These are phyloP conservation scores for Pseudocercospora fijiensis DNA, from an alignment of 2,329 filamentous ascomycete species.

Conservation along the genomic window DNA sequence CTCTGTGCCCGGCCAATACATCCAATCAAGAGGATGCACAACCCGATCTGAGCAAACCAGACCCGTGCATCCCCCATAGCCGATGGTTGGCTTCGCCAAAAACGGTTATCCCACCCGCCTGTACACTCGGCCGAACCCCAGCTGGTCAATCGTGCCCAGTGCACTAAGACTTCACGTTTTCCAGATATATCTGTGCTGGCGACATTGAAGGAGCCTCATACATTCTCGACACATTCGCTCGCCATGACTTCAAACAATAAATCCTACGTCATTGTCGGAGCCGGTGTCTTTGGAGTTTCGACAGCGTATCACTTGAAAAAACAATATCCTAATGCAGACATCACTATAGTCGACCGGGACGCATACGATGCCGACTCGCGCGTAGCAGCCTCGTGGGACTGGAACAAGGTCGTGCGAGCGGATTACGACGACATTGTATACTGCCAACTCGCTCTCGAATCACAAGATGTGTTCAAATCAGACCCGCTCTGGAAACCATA, in stretches of 20 bases:
- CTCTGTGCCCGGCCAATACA: not conserved
- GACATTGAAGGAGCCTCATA: not conserved
- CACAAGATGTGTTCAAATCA: constrained; percentile 60
- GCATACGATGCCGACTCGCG: constrained; percentile 36
- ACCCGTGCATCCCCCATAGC: constrained; percentile 6
- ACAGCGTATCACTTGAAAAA: constrained; percentile 53
- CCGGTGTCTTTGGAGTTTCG: constrained; percentile 55
- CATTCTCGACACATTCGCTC: not conserved
- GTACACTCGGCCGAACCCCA: not conserved
- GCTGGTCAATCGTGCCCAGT: not conserved
- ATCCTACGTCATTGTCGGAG: constrained; percentile 39
- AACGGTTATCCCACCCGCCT: constrained; percentile 5
- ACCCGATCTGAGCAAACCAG: not conserved
- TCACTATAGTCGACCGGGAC: constrained; percentile 44
- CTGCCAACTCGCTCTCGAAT: constrained; percentile 63
- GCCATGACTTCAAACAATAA: constrained; percentile 12
- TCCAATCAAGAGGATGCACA: constrained; percentile 2
- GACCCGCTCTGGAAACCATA: constrained; percentile 57
- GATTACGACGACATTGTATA: constrained; percentile 67
- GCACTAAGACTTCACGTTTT: not conserved
- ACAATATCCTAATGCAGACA: constrained; percentile 42
- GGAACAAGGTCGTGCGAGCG: constrained; percentile 70
- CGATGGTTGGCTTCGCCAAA: constrained; percentile 6
- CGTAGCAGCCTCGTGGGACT: constrained; percentile 66
- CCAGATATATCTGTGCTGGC: not conserved